These are phyloP conservation scores for Tolypocladium paradoxum DNA, from an alignment of 2,329 filamentous ascomycete genomes.

Conservation along the genomic window DNA sequence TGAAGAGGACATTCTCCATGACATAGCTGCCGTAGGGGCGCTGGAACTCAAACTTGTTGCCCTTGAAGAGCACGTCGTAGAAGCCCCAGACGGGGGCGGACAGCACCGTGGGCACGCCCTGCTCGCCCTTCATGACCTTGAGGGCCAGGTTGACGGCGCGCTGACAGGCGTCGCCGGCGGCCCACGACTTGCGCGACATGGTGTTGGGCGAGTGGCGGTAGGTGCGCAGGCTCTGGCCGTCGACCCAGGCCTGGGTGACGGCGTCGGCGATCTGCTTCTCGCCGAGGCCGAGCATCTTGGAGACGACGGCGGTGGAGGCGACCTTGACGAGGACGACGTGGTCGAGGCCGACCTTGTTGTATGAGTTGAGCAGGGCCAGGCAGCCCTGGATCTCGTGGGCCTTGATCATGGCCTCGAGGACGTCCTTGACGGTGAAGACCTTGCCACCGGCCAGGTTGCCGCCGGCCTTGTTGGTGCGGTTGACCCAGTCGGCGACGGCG, in stretches of 20 bases:
- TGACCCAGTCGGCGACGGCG: conserved; percentile 94
- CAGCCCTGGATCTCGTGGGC: conserved; percentile 98
- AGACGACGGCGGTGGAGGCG: conserved; percentile 84
- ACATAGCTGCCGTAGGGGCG: conserved; percentile 95
- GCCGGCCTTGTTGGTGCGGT: conserved; percentile 69
- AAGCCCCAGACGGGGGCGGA: conserved; percentile 94
- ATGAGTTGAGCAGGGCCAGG: conserved; percentile 93
- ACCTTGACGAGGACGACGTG: conserved; percentile 98
- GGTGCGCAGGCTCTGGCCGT: conserved; percentile 89
- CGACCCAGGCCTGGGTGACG: conserved; percentile 94
- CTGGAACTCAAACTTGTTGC: conserved; percentile 93
- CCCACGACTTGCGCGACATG: conserved; percentile 99
- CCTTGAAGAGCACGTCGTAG: conserved; percentile 96
- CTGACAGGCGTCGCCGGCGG: conserved; percentile 95
- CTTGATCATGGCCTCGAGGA: conserved; percentile 97
- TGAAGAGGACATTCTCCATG: conserved; percentile 99
- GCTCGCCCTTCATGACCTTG: conserved; percentile 85
- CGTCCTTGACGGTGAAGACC: conserved; percentile 78
- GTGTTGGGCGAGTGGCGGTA: conserved; percentile 98
- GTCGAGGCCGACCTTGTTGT: conserved; percentile 96
- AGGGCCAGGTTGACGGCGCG: conserved; percentile 83
- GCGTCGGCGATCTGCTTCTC: conserved; percentile 91
- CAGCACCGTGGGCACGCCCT: conserved; percentile 83
- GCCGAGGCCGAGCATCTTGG: conserved; percentile 83
- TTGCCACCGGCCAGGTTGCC: conserved; percentile 79